Percentiles rank a stretch among this genome's conserved stretches.
phyloP scores from a whole-genome alignment of 2,329 filamentous ascomycete genomes.

The Pestalotiopsis sp. region DNA sequence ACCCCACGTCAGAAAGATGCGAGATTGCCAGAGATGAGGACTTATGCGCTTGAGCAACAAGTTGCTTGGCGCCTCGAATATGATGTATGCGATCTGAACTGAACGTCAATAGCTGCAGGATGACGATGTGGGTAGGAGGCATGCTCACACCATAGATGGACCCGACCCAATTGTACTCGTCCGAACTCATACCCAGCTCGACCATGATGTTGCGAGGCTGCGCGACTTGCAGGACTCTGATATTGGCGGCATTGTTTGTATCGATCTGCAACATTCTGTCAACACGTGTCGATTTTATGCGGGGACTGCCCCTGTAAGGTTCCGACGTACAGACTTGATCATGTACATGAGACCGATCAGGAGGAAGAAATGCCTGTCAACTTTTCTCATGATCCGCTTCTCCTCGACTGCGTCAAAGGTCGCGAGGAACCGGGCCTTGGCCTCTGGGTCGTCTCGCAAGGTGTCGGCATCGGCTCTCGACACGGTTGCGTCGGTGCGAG shows the following conservation, averaged over 20 bases:
- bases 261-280: conserved; percentile 30
- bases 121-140: not conserved
- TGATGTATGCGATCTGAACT: conserved; percentile 36
- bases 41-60: conserved; percentile 37
- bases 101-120: not conserved
- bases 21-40: conserved; percentile 38
- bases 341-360: conserved; percentile 44
- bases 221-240: conserved; percentile 45
- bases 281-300: not conserved
- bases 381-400: conserved; percentile 40
- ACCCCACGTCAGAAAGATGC: conserved; percentile 40
- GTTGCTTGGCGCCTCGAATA: conserved; percentile 43
- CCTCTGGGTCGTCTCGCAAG: conserved; percentile 23
- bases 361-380: conserved; percentile 38
- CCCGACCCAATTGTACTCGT: conserved; percentile 43
- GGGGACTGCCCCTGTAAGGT: not conserved
- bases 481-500: not conserved
- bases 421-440: conserved; percentile 33
- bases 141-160: conserved; percentile 39
- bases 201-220: conserved; percentile 37
- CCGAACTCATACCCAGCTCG: conserved; percentile 40
- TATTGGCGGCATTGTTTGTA: conserved; percentile 40
- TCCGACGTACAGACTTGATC: conserved; percentile 38
- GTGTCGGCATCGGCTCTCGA: conserved; percentile 3
- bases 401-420: conserved; percentile 42